Evolutionary conservation across 129 eudicot species (phyloP), one percentile per base, ranked within the genome.

Genomic region (Flaveria linearis): DNA sequence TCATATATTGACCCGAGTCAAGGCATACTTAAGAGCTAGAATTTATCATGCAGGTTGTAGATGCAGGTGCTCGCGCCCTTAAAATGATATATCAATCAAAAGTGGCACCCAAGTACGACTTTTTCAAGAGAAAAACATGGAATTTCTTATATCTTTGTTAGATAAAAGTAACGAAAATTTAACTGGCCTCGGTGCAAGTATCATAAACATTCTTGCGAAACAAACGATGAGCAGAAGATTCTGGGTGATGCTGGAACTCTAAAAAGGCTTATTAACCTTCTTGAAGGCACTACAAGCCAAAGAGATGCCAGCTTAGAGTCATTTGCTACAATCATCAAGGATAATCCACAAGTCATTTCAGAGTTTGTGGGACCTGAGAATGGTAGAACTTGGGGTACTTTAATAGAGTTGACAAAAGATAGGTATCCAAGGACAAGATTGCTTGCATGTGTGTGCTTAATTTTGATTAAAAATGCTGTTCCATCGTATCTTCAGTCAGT

Each of bases 61-160:
- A 91, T 84, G 97, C 99, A 42, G 89, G 80, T 80, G 99, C 99
- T 71, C 97, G 99, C 76, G 85, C 99, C 76, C 97, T 95, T 25
- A 89, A 88, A 81, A 81, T 91, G 88, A 89, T 95, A 49, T 95
- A 91, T 82, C 97, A 87, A 60, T 95, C 99, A 30, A 83, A 88
- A 76, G 65, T 86, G 78, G 95, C 97, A 75, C 97, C 97, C 2
- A 91, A 89, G 80, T 95, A 85, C 67, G 92, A 95, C 80, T 91
- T 91, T 79, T 83, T 25, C 73, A 83, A 76, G 82, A 74, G 55
- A 83, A 91, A 57, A 95, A 88, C 82, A 85, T 91, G 80, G 85
- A 81, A 70, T 95, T 91, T 80, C 87, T 95, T 74, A 71, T 83
- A 53, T 87, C 99, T n/a, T 73, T 95, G 23, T 75, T 95, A 71